phyloP scores from a whole-genome alignment of 2,329 filamentous ascomycete species.

The Aspergillus pseudotamarii region DNA sequence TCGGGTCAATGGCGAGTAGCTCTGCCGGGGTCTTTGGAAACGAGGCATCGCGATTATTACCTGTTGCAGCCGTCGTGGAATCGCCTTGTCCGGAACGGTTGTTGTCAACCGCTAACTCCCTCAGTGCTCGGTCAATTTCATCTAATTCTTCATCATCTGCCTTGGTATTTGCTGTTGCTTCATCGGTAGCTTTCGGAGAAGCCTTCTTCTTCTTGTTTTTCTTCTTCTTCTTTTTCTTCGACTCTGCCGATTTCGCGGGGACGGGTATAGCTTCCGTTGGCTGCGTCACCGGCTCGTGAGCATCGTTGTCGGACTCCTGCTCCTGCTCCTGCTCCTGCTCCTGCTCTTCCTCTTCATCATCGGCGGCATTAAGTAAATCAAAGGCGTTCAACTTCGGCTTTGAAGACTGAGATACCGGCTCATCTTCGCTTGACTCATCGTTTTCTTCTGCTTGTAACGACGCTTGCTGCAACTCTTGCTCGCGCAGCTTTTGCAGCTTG shows the following conservation, averaged over 20 bases:
- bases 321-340: slow-evolving; percentile 41
- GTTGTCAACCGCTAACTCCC: slow-evolving; percentile 56
- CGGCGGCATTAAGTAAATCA: slow-evolving; percentile 54
- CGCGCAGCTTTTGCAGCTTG: slow-evolving; percentile 64
- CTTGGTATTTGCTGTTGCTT: slow-evolving; percentile 19
- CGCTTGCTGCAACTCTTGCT: slow-evolving; percentile 55
- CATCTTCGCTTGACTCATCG: slow-evolving; percentile 45
- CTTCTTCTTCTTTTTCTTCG: slow-evolving; percentile 57
- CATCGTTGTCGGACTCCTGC: slow-evolving; percentile 33
- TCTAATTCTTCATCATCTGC: slow-evolving; percentile 50
- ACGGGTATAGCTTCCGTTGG: slow-evolving; percentile 22
- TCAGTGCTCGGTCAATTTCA: slow-evolving; percentile 68
- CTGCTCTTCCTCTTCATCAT: slow-evolving; percentile 41
- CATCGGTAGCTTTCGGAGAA: slow-evolving; percentile 36
- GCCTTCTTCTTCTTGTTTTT: slow-evolving; percentile 63
- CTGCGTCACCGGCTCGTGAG: slow-evolving; percentile 14
- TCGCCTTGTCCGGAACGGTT: slow-evolving; percentile 16
- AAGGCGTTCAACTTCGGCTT: slow-evolving; percentile 56
- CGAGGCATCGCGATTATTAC: slow-evolving; percentile 36
- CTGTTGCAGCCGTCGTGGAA: slow-evolving; percentile 32
- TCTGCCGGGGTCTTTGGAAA: slow-evolving; percentile 49
- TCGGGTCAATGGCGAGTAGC: slow-evolving; percentile 65
- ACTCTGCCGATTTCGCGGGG: slow-evolving; percentile 23
- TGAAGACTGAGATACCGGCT: slow-evolving; percentile 33
- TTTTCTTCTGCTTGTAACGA: slow-evolving; percentile 19